A percentile compares a stretch with the other conserved stretches of the same genome.
phyloP scores from a whole-genome alignment of 805 yeast genomes.

The Scheffersomyces ergatensis region DNA sequence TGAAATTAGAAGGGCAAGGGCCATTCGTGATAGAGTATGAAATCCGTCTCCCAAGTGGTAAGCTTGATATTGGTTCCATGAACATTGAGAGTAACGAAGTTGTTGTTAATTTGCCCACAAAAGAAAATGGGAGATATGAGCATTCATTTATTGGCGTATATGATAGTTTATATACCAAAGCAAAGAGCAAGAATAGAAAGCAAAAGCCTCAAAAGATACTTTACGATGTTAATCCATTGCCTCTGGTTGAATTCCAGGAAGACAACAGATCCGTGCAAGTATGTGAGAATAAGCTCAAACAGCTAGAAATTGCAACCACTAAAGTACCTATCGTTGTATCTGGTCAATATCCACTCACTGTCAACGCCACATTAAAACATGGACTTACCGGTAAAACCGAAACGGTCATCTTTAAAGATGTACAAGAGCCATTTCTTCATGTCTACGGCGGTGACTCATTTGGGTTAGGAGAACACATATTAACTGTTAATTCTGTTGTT shows the following conservation, averaged over 20 bases:
- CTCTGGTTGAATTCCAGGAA: conserved; percentile 51
- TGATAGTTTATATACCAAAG: conserved; percentile 57
- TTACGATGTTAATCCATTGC: conserved; percentile 57
- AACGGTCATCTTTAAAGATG: conserved; percentile 6
- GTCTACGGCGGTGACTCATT: conserved; percentile 41
- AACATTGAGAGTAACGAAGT: conserved; percentile 24
- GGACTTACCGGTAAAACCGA: conserved; percentile 52
- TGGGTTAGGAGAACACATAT: conserved; percentile 65
- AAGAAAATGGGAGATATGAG: conserved; percentile 55
- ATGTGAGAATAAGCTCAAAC: conserved; percentile 35
- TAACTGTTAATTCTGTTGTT: conserved; percentile 53
- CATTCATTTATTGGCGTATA: conserved; percentile 60
- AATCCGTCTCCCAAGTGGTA: conserved; percentile 58
- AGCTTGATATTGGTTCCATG: conserved; percentile 31
- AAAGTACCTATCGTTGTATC: conserved; percentile 49
- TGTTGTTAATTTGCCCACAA: conserved; percentile 38
- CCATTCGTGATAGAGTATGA: conserved; percentile 73
- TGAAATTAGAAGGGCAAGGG: conserved; percentile 54
- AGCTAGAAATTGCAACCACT: conserved; percentile 21
- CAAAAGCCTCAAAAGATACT: conserved; percentile 15
- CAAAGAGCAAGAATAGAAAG: conserved; percentile 18
- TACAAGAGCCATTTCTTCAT: conserved; percentile 3
- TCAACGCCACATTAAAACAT: conserved; percentile 58
- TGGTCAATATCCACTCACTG: conserved; percentile 62
- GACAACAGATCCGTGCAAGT: conserved; percentile 47